Base-by-base conservation (phyloP, 768 basidiomycete species). In the Phlegmacium glaucopus region DNA sequence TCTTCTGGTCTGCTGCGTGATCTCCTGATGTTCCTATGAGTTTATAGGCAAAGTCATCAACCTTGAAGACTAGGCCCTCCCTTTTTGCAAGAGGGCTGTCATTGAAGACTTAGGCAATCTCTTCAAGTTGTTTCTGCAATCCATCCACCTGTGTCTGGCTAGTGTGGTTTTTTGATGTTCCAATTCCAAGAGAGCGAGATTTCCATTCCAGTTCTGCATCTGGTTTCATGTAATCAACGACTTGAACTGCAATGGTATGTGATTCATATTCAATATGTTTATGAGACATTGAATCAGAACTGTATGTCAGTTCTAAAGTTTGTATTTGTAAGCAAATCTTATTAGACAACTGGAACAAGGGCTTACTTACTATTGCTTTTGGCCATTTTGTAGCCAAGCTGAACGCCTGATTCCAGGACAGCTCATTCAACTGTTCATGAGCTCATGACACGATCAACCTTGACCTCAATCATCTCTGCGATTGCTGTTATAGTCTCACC, bases 1-100 rank as follows among this genome's bases (percentile, higher is more conserved):
- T 45, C 34, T 52, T 55, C 32, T 57, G 44, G 35, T 57, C 48
- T 4, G 47, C 44, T 2, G 53, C 50, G 38, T 57, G 53, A 40
- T 57, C 50, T 3, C 50, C 42, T 42, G 39, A 52, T n/a, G 51
- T 47, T 15, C 56, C 56, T 13, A 49, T 17, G 1, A 52, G 38
- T 18, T 34, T 15, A 30, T 47, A 44, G 22, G 41, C 18, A 34
- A 49, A 42, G 35, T 49, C 47, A 8, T 36, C 41, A 9, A 18
- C 2, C 2, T 5, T 15, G 25, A 49, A 48, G 12, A 7, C 13
- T 32, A 51, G 15, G 8, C 32, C 13, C 17, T 36, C 27, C 28
- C 27, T 2, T 18, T 51, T 40, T 30, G 45, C 50, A 28, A 47
- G 32, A 2, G 50, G 50, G 39, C 50, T 51, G n/a, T 42, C 35